A percentile compares a stretch with the other conserved stretches of the same genome.
Conservation (phyloP, 1,139 yeast genomes). For the Geotrichum europaeum region DNA sequence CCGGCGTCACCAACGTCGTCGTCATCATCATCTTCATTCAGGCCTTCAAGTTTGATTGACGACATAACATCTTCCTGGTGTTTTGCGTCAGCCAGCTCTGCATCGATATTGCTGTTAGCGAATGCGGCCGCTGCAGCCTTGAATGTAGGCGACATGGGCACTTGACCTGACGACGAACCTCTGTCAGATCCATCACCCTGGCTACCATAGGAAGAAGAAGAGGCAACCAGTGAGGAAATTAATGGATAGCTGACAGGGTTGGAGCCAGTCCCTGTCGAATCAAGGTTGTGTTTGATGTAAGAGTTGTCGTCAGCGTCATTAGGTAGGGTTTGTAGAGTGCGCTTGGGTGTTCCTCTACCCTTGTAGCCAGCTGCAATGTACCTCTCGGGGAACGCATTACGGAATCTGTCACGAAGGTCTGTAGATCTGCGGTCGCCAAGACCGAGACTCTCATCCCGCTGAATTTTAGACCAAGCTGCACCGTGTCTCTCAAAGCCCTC, state of each 20-base stretch:
- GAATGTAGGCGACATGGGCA: conserved; percentile 17
- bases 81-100: conserved; percentile 12
- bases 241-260: conserved; percentile 6
- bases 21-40: conserved; percentile 15
- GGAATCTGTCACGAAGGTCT: conserved; percentile 41
- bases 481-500: conserved; percentile 70
- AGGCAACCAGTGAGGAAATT: conserved; percentile 5
- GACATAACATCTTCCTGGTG: conserved; percentile 19
- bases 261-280: conserved; percentile 4
- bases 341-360: conserved; percentile 28
- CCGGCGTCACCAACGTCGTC: conserved; percentile 5
- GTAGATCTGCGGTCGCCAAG: conserved; percentile 39
- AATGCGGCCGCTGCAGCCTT: conserved; percentile 19
- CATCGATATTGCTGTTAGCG: conserved; percentile 18
- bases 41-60: conserved; percentile 14
- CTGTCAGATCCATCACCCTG: conserved; percentile 6
- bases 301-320: conserved; percentile 15
- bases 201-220: conserved; percentile 7
- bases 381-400: conserved; percentile 42
- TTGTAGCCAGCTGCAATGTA: conserved; percentile 43
- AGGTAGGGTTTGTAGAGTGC: conserved; percentile 14
- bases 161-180: conserved; percentile 5
- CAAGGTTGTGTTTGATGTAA: conserved; percentile 14
- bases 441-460: conserved; percentile 37
- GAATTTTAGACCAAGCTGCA: conserved; percentile 83